These are phyloP conservation scores for Casaregolazyma suthepensis DNA, from an alignment of 1,139 yeast genomes.

Conservation along the genomic window DNA sequence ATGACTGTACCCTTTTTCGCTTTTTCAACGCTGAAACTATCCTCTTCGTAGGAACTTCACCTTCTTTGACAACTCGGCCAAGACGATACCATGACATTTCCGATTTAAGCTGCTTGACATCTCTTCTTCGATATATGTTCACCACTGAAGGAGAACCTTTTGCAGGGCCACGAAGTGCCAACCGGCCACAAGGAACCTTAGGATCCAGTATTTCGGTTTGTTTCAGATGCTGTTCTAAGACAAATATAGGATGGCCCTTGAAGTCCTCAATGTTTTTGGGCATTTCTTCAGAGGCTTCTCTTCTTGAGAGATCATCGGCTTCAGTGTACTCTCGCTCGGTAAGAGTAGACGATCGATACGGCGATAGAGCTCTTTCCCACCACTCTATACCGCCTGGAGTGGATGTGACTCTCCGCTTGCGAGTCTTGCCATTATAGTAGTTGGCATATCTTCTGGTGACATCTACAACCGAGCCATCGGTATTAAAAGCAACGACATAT, in stretches of 20 bases:
- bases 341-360: conserved; percentile 26
- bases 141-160: conserved; percentile 16
- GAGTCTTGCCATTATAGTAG: conserved; percentile 64
- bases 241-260: conserved; percentile 83
- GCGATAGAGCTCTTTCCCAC: conserved; percentile 46
- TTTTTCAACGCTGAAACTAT: conserved; percentile 23
- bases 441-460: conserved; percentile 79
- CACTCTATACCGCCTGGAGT: conserved; percentile 50
- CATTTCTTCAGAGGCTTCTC: conserved; percentile 74
- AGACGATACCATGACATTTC: conserved; percentile 82
- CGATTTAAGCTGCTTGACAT: conserved; percentile 58
- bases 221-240: conserved; percentile 65
- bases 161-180: conserved; percentile 32
- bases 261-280: conserved; percentile 82
- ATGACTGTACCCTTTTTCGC: conserved; percentile 15
- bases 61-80: conserved; percentile 70
- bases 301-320: conserved; percentile 57
- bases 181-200: conserved; percentile 67
- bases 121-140: conserved; percentile 57
- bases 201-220: conserved; percentile 69
- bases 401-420: conserved; percentile 64
- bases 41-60: conserved; percentile 58
- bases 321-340: conserved; percentile 62
- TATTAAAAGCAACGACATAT: conserved; percentile 75
- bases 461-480: conserved; percentile 61